These are phyloP conservation scores for Morella rubra DNA, from an alignment of 306 rosid species.

Conservation along the genomic window DNA sequence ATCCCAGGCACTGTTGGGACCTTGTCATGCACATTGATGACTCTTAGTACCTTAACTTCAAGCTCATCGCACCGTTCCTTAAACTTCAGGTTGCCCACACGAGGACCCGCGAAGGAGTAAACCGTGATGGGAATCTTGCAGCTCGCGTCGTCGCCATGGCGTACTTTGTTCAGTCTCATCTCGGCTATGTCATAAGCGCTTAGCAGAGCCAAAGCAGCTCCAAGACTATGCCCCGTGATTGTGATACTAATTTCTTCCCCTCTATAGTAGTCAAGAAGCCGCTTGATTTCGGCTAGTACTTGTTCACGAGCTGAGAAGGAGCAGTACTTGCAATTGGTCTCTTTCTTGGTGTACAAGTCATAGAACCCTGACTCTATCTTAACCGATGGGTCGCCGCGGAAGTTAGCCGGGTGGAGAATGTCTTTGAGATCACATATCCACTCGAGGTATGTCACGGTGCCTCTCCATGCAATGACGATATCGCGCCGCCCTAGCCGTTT, in stretches of 20 bases:
- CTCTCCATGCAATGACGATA: slow-evolving; percentile 63
- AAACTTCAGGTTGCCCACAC: slow-evolving; percentile 65
- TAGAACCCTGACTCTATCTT: slow-evolving; percentile 67
- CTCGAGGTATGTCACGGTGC: slow-evolving; percentile 70
- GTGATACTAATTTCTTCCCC: slow-evolving; percentile 61
- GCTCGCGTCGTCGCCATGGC: not conserved
- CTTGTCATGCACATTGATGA: slow-evolving; percentile 54
- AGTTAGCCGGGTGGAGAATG: slow-evolving; percentile 37
- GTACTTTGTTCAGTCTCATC: slow-evolving; percentile 32
- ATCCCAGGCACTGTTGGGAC: slow-evolving; percentile 70
- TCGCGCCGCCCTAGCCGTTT: slow-evolving; percentile 60
- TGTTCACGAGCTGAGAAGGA: slow-evolving; percentile 70
- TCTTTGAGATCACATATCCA: slow-evolving; percentile 71
- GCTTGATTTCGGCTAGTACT: slow-evolving; percentile 46
- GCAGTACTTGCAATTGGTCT: slow-evolving; percentile 44
- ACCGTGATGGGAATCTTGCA: slow-evolving; percentile 45
- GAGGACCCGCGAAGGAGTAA: slow-evolving; percentile 61
- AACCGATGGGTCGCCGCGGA: slow-evolving; percentile 34
- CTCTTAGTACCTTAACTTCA: slow-evolving; percentile 61
- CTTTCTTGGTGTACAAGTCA: slow-evolving; percentile 64
- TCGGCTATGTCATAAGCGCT: slow-evolving; percentile 71
- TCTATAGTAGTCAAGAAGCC: slow-evolving; percentile 46
- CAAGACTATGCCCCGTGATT: slow-evolving; percentile 69
- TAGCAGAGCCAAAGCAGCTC: slow-evolving; percentile 51
- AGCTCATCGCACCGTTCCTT: slow-evolving; percentile 69